Evolutionary conservation across 805 yeast species (phyloP), one percentile per base, ranked within the genome.

Genomic region (Saccharomycopsis malanga): DNA sequence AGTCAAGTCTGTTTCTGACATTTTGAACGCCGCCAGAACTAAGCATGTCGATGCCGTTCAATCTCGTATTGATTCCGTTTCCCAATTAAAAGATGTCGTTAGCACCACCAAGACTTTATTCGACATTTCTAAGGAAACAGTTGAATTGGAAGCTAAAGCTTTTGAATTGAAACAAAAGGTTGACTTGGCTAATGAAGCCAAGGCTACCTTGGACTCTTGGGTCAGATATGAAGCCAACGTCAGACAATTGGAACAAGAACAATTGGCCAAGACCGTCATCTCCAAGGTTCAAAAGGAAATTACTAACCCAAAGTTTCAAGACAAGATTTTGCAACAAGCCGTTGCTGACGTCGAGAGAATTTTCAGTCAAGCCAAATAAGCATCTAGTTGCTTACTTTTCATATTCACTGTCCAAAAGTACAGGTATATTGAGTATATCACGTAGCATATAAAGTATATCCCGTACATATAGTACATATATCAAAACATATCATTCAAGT

Each of bases 211-310:
- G 65, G 98, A 93, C 72, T 87, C 98, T 14, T 93, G 98, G 98
- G 97, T 89, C 61, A 87, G 98, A 79, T 86, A 85, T 71, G 98
- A 93, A 76, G 83, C 87, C 58, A 88, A 87, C 66, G 93, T 89
- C 58, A 91, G 97, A 75, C 95, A 87, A 75, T 72, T 80, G 64
- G 95, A 93, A 77, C 98, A 93, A 77, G 77, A 81, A 70, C 96
- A 87, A 70, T 81, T 93, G 61, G 80, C 94, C 58, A 72, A 84
- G 63, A 62, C 88, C 50, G 96, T 93, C 56, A 85, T 88, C 65
- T 73, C 88, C 46, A 88, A 87, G 74, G 93, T 91, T 61, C 80
- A 86, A 75, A 71, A 82, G 68, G 93, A 87, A 71, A 69, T 93
- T 59, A 70, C 74, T 60, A 83, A 83, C 72, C 80, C 95, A 53